Evolutionary conservation across 257 asterid genomes (phyloP), one percentile per base, ranked within the genome.

Genomic region (Nicotiana otophora): DNA sequence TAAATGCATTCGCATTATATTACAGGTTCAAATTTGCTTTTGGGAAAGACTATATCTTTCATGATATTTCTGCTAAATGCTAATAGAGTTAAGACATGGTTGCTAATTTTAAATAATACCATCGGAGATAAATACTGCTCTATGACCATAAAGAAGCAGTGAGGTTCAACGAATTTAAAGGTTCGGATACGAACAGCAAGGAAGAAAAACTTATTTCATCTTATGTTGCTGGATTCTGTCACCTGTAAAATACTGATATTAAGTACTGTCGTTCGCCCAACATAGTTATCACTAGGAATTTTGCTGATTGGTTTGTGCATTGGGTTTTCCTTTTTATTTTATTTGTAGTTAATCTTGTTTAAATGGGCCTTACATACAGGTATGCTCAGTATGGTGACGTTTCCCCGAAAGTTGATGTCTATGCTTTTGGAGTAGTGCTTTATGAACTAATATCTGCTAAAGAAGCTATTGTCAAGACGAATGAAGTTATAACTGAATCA

Each of bases 401-500:
- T 74, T 91, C 98, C 51, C 92, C 97, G 0, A 95, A 93, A 86
- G 84, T 90, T 14, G 98, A 95, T 30, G 98, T 95, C 28, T 95
- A 91, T 36, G 98, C 98, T 60, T 92, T 93, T 31, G 98, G 98
- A 14, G 98, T 95, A 30, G 98, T 93, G 42, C 95, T 95, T 57
- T 91, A 89, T 10, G 97, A 92, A 33, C 82, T 95, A 70, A 90
- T 95, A 85, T 92, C 98, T 9, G 98, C 91, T 61, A 89, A 93
- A 83, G 95, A 89, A 82, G 98, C 98, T 81, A 90, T 93, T 30
- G 84, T 95, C 57, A 95, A 90, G 91, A 84, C 91, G 4, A 91
- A 83, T 87, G 98, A 92, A 81, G 88, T 82, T 51, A 84, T 82
- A 3, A 80, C 90, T n/a, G 97, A 95, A 89, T 87, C 98, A 57